Percentiles rank a stretch among this genome's conserved stretches.
Evolutionary conservation across 768 basidiomycete species (phyloP).

Genomic region (Suillus subalutaceus): DNA sequence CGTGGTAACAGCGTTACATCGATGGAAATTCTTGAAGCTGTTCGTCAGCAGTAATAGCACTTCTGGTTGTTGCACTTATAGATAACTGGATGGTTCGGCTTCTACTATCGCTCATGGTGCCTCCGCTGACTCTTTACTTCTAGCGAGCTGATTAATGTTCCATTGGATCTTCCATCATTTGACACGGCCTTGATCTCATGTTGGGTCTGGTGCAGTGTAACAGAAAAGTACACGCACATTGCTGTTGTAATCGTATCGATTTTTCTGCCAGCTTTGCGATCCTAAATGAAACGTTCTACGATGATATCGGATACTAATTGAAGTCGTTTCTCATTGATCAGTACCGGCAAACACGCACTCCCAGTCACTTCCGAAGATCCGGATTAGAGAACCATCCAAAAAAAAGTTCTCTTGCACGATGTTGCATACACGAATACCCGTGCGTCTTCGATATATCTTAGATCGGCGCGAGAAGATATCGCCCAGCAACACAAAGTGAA

Average conservation of each 20-base stretch:
- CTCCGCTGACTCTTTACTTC: neutral
- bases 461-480: neutral
- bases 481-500: neutral
- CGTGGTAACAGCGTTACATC: constrained; percentile 96
- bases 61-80: constrained; percentile 8
- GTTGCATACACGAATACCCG: neutral
- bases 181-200: neutral
- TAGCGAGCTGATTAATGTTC: neutral
- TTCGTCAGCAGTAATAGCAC: constrained; percentile 34
- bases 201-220: neutral
- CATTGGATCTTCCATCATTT: neutral
- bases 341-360: neutral
- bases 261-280: neutral
- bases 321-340: neutral
- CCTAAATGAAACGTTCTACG: neutral
- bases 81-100: constrained; percentile 12
- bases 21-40: constrained; percentile 85
- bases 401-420: neutral
- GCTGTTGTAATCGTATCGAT: constrained; percentile 6
- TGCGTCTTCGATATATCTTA: no score
- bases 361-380: no score
- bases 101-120: neutral
- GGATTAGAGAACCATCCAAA: neutral
- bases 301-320: neutral
- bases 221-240: constrained; percentile 1